phyloP scores from a whole-genome alignment of 1,284 basidiomycete genomes.

The Boletus sp. region DNA sequence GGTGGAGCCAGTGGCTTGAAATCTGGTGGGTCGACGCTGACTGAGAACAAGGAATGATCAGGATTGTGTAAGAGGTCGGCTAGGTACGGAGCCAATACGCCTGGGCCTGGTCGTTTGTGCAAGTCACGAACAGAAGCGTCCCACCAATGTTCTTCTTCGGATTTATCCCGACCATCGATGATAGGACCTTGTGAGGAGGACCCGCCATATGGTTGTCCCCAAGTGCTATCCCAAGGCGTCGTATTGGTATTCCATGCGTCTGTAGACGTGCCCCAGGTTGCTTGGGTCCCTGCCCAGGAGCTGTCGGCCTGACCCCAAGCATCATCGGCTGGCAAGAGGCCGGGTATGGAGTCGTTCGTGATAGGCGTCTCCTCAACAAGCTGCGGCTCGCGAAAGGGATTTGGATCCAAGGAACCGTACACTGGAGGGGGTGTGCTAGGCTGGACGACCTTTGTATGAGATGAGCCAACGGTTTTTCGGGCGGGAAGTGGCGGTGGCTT shows the following conservation, averaged over 20 bases:
- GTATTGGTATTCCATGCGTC: constrained; percentile 22
- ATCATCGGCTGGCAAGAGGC: constrained; percentile 26
- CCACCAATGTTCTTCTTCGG: constrained; percentile 68
- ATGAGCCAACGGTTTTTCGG: constrained; percentile 30
- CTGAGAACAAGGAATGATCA: constrained; percentile 64
- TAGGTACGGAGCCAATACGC: constrained; percentile 62
- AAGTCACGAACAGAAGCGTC: constrained; percentile 43
- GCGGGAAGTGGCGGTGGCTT: constrained; percentile 34
- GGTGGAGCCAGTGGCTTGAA: constrained; percentile 22
- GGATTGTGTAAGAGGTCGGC: constrained; percentile 63
- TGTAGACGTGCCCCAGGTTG: constrained; percentile 12
- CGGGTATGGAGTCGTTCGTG: constrained; percentile 28
- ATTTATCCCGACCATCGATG: constrained; percentile 53
- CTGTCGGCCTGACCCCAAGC: constrained; percentile 14
- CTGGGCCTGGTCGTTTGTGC: constrained; percentile 56
- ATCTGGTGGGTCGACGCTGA: constrained; percentile 44
- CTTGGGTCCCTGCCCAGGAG: constrained; percentile 19
- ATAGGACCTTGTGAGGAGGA: constrained; percentile 31
- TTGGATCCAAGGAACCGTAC: constrained; percentile 25
- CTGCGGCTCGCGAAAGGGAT: constrained; percentile 44
- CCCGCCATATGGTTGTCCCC: constrained; percentile 18
- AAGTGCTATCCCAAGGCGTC: constrained; percentile 29
- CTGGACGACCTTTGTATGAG: constrained; percentile 30
- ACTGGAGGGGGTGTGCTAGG: constrained; percentile 29
- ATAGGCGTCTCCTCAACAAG: constrained; percentile 39